These are phyloP conservation scores for Platanus orientalis DNA, from an alignment of 164 flowering plant species.

Conservation along the genomic window DNA sequence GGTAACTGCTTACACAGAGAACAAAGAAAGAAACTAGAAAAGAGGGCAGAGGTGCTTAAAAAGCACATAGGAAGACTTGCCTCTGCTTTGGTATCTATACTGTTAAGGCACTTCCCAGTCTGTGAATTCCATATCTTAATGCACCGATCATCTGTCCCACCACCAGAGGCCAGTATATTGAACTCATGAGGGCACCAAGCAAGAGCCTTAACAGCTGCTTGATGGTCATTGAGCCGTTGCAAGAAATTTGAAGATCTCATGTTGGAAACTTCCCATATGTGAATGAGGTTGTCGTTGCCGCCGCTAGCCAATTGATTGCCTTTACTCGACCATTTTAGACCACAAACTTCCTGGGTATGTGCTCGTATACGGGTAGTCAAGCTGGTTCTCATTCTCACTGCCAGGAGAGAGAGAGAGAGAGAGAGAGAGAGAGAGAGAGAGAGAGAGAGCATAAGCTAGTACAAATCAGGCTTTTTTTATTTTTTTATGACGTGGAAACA, in stretches of 20 bases:
- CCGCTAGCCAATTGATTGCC: conserved; percentile 43
- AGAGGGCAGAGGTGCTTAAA: neutral
- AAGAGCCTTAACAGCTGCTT: conserved; percentile 56
- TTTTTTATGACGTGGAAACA: neutral
- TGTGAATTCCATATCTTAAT: conserved; percentile 50
- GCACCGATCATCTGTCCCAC: conserved; percentile 43
- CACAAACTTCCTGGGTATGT: conserved; percentile 35
- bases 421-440: neutral
- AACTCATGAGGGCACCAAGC: conserved; percentile 57
- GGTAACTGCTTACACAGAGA: neutral
- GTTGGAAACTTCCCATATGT: conserved; percentile 43
- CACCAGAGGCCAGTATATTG: conserved; percentile 48
- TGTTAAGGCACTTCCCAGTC: conserved; percentile 37
- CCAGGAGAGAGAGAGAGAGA: neutral
- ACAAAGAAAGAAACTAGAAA: too few species aligned
- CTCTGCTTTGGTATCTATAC: conserved; percentile 44
- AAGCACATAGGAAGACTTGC: conserved; percentile 18
- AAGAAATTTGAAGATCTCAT: conserved; percentile 33
- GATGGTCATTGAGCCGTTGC: conserved; percentile 29
- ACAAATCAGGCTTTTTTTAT: too few species aligned
- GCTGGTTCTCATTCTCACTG: conserved; percentile 37
- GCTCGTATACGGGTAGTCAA: conserved; percentile 17
- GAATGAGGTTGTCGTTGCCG: conserved; percentile 38
- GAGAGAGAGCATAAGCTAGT: neutral
- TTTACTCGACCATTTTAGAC: conserved; percentile 37